A percentile compares a stretch with the other conserved stretches of the same genome.
Evolutionary conservation across 176 grass and related monocot genomes (phyloP).

Genomic region (Avena eriantha): DNA sequence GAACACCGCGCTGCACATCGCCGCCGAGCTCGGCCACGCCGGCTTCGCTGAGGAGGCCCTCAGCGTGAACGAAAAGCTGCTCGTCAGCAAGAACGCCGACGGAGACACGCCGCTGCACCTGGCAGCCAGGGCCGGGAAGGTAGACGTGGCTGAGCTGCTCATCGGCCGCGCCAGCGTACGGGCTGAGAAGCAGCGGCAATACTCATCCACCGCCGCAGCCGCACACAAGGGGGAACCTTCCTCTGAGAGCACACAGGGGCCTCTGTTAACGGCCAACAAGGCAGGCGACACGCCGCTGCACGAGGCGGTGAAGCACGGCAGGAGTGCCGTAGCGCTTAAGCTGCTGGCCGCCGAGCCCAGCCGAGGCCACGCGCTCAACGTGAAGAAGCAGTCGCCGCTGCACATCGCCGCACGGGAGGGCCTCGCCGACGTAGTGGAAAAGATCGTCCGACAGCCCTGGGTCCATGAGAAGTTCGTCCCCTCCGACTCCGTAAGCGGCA

Average conservation of each 20-base stretch:
- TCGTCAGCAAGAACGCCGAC: constrained; percentile 48
- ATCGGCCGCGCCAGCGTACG: neutral
- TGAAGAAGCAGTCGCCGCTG: constrained; percentile 58
- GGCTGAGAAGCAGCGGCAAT: neutral
- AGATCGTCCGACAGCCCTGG: constrained; percentile 50
- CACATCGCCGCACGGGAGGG: constrained; percentile 74
- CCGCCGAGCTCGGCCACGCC: constrained; percentile 45
- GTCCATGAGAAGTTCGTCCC: constrained; percentile 21
- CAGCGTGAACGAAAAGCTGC: neutral
- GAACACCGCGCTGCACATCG: constrained; percentile 73
- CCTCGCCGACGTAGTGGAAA: constrained; percentile 45
- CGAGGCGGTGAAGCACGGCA: constrained; percentile 53
- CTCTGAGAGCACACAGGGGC: neutral
- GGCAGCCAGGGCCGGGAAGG: constrained; percentile 50
- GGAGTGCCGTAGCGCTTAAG: constrained; percentile 41
- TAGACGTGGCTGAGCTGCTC: constrained; percentile 34
- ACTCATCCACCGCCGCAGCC: neutral
- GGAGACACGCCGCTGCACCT: constrained; percentile 76
- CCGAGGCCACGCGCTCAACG: constrained; percentile 49
- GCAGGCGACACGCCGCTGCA: constrained; percentile 61
- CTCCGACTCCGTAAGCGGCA: constrained; percentile 47
- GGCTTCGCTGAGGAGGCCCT: constrained; percentile 41
- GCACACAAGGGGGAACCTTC: neutral
- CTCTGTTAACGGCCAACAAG: constrained; percentile 25
- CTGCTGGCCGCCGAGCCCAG: constrained; percentile 50